Conservation (phyloP, 176 grass and related monocot genomes). For the Musa schizocarpa region DNA sequence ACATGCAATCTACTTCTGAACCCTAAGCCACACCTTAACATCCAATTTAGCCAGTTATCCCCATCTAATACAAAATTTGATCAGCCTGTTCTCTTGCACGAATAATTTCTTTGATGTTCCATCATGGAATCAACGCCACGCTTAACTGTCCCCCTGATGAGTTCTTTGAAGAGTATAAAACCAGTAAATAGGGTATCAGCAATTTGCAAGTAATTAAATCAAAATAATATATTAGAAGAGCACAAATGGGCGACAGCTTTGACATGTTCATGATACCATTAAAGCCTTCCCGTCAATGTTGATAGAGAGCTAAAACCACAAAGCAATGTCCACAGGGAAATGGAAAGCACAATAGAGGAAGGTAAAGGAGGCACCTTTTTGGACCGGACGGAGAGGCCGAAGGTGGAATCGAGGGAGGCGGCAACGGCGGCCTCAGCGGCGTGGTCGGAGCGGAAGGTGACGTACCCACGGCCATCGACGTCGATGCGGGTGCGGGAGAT, state of each 20-base stretch:
- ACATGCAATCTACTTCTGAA: neutral
- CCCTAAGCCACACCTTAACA: neutral
- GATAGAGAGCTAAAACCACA: neutral
- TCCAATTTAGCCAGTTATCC: neutral
- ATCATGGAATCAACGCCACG: no score
- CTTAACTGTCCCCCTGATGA: constrained; percentile 19
- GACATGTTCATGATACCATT: neutral
- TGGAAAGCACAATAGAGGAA: neutral
- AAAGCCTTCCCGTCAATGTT: neutral
- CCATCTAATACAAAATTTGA: neutral
- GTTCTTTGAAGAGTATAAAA: neutral
- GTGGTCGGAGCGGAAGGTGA: constrained; percentile 50
- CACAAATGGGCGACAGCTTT: no score
- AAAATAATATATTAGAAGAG: constrained; percentile 16
- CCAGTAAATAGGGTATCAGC: neutral
- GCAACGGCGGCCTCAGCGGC: constrained; percentile 40
- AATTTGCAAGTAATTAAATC: neutral
- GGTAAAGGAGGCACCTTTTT: constrained; percentile 18
- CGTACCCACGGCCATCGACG: constrained; percentile 46
- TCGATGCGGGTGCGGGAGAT: constrained; percentile 55
- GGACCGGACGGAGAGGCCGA: neutral
- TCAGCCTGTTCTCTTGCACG: neutral
- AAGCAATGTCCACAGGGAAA: neutral
- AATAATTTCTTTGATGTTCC: no score
- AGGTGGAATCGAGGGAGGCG: constrained; percentile 35